A percentile compares a stretch with the other conserved stretches of the same genome.
Evolutionary conservation across 768 basidiomycete genomes (phyloP).

Genomic region (Lentinus brumalis): DNA sequence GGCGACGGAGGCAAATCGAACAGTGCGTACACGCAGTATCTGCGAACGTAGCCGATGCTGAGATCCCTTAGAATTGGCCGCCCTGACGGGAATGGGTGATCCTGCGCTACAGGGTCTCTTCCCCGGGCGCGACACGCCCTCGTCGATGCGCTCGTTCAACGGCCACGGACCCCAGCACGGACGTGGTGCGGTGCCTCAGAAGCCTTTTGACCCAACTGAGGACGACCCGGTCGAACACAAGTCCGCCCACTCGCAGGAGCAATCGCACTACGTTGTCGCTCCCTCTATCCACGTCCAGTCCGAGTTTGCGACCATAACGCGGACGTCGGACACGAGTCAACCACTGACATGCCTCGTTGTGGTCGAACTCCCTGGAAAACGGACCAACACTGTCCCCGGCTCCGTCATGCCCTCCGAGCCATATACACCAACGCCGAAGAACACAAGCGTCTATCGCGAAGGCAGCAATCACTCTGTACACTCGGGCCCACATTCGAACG

Average conservation of each 20-base stretch:
- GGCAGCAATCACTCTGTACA: slow-evolving; percentile 21
- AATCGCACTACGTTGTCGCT: slow-evolving; percentile 76
- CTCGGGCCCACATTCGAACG: slow-evolving; percentile 14
- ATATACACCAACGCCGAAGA: slow-evolving; percentile 10
- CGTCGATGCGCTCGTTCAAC: slow-evolving; percentile 36
- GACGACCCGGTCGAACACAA: slow-evolving; percentile 66
- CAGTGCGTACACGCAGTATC: slow-evolving; percentile 52
- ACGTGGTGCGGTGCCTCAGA: slow-evolving; percentile 25
- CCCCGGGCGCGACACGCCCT: slow-evolving; percentile 69
- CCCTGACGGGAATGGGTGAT: slow-evolving; percentile 87
- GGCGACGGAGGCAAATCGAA: slow-evolving; percentile 85
- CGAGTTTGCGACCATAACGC: slow-evolving; percentile 83
- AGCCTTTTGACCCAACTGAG: slow-evolving; percentile 69
- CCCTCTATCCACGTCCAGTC: slow-evolving; percentile 93
- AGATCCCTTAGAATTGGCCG: slow-evolving; percentile 77
- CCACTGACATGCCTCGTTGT: slow-evolving; percentile 92
- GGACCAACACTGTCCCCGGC: slow-evolving; percentile 39
- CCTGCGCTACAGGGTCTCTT: slow-evolving; percentile 55
- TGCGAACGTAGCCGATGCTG: neutral
- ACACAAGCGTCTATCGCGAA: slow-evolving; percentile 10
- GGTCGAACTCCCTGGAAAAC: slow-evolving; percentile 86
- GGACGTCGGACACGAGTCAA: slow-evolving; percentile 70
- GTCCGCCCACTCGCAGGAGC: slow-evolving; percentile 32
- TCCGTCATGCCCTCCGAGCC: slow-evolving; percentile 27
- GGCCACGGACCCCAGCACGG: neutral